Conservation (phyloP, 352 stramenopile species). For the Pythium monospermum region DNA sequence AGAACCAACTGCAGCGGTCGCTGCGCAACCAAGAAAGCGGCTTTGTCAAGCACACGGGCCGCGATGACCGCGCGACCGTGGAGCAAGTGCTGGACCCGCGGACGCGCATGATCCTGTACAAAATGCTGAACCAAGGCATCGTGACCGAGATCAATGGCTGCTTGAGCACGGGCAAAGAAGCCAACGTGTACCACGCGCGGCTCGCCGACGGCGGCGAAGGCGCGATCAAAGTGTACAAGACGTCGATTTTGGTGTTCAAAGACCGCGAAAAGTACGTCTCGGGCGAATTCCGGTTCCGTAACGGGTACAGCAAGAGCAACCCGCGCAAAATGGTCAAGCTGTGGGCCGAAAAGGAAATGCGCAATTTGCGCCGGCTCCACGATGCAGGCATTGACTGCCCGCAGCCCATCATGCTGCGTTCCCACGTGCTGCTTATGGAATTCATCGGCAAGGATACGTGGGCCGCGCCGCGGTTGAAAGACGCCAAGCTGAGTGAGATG, state of each 20-base stretch:
- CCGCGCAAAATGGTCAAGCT: slow-evolving; percentile 99
- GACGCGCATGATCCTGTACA: slow-evolving; percentile 98
- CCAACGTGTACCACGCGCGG: slow-evolving; percentile 98
- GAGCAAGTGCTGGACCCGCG: slow-evolving; percentile 98
- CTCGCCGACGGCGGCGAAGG: slow-evolving; percentile 69
- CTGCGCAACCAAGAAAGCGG: slow-evolving; percentile 76
- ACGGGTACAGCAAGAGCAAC: slow-evolving; percentile 97
- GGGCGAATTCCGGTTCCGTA: slow-evolving; percentile 97
- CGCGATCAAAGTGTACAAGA: slow-evolving; percentile 86
- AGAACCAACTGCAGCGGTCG: slow-evolving; percentile 74
- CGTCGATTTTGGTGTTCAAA: slow-evolving; percentile 98
- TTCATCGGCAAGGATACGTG: slow-evolving; percentile 96
- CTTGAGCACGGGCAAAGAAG: slow-evolving; percentile 98
- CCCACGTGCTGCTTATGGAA: slow-evolving; percentile 98
- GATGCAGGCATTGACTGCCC: slow-evolving; percentile 91
- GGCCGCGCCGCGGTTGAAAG: slow-evolving; percentile 92
- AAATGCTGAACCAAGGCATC: slow-evolving; percentile 96
- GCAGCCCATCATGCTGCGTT: slow-evolving; percentile 92
- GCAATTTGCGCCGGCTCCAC: slow-evolving; percentile 94
- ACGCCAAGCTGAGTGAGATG: slow-evolving; percentile 89
- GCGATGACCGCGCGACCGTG: slow-evolving; percentile 97
- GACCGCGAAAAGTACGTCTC: slow-evolving; percentile 99
- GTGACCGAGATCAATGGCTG: slow-evolving; percentile 98
- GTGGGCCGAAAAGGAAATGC: slow-evolving; percentile 99
- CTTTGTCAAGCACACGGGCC: slow-evolving; percentile 87